Percentiles rank a stretch among this genome's conserved stretches.
Conservation (phyloP, 2,329 filamentous ascomycete species). For the Bipolaris cookei region DNA sequence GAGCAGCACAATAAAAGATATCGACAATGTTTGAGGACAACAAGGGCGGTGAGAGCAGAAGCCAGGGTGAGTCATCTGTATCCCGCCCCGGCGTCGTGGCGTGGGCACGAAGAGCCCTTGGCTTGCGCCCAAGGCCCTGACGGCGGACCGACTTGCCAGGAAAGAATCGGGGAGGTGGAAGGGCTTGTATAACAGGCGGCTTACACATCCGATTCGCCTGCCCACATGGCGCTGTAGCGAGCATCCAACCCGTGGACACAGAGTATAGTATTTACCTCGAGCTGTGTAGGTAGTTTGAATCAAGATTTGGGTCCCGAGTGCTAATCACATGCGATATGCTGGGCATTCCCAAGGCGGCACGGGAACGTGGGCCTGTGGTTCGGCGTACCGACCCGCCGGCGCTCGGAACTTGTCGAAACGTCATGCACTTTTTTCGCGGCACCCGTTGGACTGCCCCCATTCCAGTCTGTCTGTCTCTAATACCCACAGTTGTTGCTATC, state of each 20-base stretch:
- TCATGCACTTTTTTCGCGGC: conserved; percentile 24
- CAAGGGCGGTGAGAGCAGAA: neutral
- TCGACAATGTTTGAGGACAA: neutral
- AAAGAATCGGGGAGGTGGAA: conserved; percentile 9
- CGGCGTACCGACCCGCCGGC: conserved; percentile 21
- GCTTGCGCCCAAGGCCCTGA: conserved; percentile 19
- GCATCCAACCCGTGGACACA: too few relatives aligned
- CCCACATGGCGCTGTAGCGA: neutral
- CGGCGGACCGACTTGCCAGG: conserved; percentile 31
- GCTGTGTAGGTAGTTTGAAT: too few relatives aligned
- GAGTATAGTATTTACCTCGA: too few relatives aligned
- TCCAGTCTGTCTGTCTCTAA: neutral
- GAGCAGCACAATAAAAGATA: neutral
- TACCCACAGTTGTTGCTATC: conserved; percentile 11
- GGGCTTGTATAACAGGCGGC: neutral
- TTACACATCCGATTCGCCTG: conserved; percentile 1
- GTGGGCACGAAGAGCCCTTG: conserved; percentile 22
- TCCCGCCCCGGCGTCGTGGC: conserved; percentile 14
- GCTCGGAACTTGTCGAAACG: conserved; percentile 20
- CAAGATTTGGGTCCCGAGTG: too few relatives aligned
- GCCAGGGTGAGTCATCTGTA: neutral
- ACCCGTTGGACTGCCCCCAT: conserved; percentile 1
- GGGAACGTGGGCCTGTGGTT: neutral
- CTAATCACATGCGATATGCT: neutral
- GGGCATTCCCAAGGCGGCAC: neutral